These are phyloP conservation scores for Asterophora parasitica DNA, from an alignment of 768 basidiomycete genomes.

Conservation along the genomic window DNA sequence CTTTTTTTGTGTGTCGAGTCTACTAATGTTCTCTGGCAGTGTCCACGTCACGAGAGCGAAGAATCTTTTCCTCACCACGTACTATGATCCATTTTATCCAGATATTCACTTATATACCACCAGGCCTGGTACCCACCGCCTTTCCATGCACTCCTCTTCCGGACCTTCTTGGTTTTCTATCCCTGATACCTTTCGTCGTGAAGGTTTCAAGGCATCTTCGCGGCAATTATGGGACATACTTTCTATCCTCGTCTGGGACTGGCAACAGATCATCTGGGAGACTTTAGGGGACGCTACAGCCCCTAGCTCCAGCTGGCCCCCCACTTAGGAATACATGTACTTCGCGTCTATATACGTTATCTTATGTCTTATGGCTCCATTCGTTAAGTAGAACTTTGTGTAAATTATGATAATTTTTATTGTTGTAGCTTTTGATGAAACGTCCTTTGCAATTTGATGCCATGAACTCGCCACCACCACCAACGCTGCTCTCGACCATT, in stretches of 20 bases:
- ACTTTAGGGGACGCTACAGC: slow-evolving; percentile 31
- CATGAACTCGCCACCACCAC: slow-evolving; percentile 20
- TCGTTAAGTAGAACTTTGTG: slow-evolving; percentile 2
- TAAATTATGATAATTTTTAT: slow-evolving; percentile 9
- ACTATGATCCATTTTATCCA: slow-evolving; percentile 75
- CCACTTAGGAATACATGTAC: slow-evolving; percentile 23
- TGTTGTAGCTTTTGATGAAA: not conserved
- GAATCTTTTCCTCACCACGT: slow-evolving; percentile 64
- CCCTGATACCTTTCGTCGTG: slow-evolving; percentile 32
- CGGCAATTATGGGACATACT: slow-evolving; percentile 35
- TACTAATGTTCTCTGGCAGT: slow-evolving; percentile 28
- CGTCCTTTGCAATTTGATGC: not conserved
- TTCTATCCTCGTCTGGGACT: slow-evolving; percentile 28
- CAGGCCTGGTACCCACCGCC: slow-evolving; percentile 37
- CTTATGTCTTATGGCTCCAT: not conserved
- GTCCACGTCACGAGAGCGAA: slow-evolving; percentile 42
- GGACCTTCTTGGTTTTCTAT: slow-evolving; percentile 28
- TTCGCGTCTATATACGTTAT: slow-evolving; percentile 3
- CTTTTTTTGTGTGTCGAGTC: not conserved
- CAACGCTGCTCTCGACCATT: slow-evolving; percentile 39
- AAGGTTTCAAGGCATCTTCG: slow-evolving; percentile 35
- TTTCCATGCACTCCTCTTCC: slow-evolving; percentile 28
- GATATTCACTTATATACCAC: slow-evolving; percentile 56
- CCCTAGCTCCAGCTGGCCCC: slow-evolving; percentile 31
- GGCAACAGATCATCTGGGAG: slow-evolving; percentile 40